Base-by-base conservation (phyloP, 2,329 filamentous ascomycete genomes). In the Torrubiella hemipterigena region DNA sequence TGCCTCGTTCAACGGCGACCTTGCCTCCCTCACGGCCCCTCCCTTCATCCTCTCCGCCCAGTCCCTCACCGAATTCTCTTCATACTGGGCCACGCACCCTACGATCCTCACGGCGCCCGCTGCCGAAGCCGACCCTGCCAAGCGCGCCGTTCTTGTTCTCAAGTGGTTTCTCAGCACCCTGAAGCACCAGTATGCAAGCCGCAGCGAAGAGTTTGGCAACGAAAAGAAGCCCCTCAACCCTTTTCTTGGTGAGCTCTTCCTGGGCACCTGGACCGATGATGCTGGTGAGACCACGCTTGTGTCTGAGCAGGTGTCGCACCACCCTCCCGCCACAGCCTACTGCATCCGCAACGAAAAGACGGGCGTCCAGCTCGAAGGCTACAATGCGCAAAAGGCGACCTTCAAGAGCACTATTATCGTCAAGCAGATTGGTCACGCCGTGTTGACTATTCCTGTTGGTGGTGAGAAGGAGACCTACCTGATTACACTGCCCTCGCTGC, bases 171-270 rank as follows among this genome's bases (percentile, higher is more conserved):
- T 96, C 33, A 87, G 77, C 48, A 94, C 87, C 4, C 67, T 96
- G 31, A 93, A 91, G 63, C 84, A 93, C 57, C 85, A 93, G 53
- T 77, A 78, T 47, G 72, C 73, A 35, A 74, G 66, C 48, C 68
- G 71, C 36, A 93, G 83, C 51, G 87, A 95, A 44, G 63, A 76
- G 45, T 77, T 69, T 41, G 86, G 85, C 30, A 91, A 85, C 49
- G 89, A 95, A 67, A 96, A 96, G 75, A 98, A 96, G 66, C 89
- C 89, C 3, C 62, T 98, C 37, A 96, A 98, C 51, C 91, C 91
- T 0, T 96, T 98, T 60, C 61, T 98, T 21, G 89, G 89, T 34
- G 89, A 98, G 63, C 70, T 96, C 20, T 96, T 95, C 59, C 58
- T 96, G 17, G 91, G 89, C 16, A 81, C 77, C 47, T 98, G 91